These are phyloP conservation scores for Arabidopsis hybrid DNA, from an alignment of 441 rosid species.

Conservation along the genomic window DNA sequence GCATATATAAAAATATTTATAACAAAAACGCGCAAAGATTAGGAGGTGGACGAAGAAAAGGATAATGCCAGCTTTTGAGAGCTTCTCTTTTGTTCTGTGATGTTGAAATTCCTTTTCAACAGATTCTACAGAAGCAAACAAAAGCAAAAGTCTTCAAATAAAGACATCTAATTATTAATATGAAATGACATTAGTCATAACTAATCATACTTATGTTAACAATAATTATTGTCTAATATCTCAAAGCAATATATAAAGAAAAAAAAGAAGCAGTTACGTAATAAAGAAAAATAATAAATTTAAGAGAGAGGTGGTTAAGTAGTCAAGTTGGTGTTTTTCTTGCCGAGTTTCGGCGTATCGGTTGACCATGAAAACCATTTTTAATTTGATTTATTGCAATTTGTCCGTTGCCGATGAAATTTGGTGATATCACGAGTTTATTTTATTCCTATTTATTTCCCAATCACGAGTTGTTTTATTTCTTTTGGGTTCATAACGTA, in stretches of 20 bases:
- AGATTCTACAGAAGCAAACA: conserved; percentile 37
- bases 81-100: conserved; percentile 32
- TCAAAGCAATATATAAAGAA: neutral
- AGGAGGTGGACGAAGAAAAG: conserved; percentile 30
- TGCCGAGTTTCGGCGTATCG: conserved; percentile 12
- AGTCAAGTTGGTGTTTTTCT: conserved; percentile 9
- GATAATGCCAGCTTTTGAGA: conserved; percentile 40
- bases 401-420: conserved; percentile 29
- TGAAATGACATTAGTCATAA: conserved; percentile 19
- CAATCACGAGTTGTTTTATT: neutral
- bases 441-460: neutral
- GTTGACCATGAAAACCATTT: conserved; percentile 8
- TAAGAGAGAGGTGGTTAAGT: conserved; percentile 4
- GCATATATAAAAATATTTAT: neutral
- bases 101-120: conserved; percentile 34
- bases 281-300: neutral
- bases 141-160: conserved; percentile 37
- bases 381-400: conserved; percentile 25
- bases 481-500: neutral
- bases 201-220: conserved; percentile 15
- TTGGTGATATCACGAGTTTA: conserved; percentile 27
- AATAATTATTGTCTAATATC: conserved; percentile 3
- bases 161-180: conserved; percentile 2
- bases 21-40: conserved; percentile 36
- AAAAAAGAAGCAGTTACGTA: neutral